Evolutionary conservation across 202 grass and related monocot species (phyloP).

Genomic region (Setaria viridis): DNA sequence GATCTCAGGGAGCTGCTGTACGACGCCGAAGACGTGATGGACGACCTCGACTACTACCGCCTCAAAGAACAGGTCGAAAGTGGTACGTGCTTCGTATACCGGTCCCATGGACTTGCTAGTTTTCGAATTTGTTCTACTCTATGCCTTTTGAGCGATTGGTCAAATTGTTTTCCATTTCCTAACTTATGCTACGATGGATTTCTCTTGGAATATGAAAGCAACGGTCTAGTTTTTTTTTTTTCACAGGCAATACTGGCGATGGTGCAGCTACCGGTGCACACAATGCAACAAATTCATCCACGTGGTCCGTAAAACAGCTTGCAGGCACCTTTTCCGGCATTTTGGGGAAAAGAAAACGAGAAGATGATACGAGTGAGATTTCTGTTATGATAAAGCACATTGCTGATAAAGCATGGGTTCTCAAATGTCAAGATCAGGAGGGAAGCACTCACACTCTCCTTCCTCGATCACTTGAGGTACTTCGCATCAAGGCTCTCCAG

Average conservation of each 20-base stretch:
- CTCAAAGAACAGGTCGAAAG: not conserved
- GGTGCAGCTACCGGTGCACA: not conserved
- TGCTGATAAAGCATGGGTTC: not conserved
- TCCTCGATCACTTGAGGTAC: not conserved
- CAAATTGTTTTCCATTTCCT: not conserved
- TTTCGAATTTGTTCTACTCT: no score
- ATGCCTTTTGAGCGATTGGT: no score
- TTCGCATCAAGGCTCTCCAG: not conserved
- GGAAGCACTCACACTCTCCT: not conserved
- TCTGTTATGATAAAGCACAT: not conserved
- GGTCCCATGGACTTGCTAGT: no score
- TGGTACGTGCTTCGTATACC: no score
- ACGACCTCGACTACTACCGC: conserved; percentile 33
- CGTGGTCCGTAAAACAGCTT: not conserved
- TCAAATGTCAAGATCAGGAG: not conserved
- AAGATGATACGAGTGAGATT: not conserved
- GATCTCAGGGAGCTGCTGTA: conserved; percentile 33
- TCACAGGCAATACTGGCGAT: not conserved
- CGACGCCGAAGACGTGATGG: conserved; percentile 34
- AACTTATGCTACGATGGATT: not conserved
- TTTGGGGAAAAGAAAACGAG: not conserved
- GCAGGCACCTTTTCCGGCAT: not conserved
- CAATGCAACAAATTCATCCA: not conserved
- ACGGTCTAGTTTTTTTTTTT: not conserved
- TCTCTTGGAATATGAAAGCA: no score